Evolutionary conservation across 2,329 filamentous ascomycete species (phyloP), one percentile per base, ranked within the genome.

Genomic region (Coniochaeta pulveracea): DNA sequence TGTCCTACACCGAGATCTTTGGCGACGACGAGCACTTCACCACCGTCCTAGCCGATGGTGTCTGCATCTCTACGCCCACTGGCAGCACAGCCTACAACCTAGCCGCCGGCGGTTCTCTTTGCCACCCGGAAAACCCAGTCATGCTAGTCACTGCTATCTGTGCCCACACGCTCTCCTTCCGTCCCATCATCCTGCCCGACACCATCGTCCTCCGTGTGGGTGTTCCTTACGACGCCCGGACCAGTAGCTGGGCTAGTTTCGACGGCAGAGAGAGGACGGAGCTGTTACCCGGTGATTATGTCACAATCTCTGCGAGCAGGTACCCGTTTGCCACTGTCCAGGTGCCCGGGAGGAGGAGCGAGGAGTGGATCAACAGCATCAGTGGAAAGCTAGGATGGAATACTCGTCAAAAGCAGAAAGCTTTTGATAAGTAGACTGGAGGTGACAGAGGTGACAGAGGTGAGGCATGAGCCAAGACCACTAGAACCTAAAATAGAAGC

Each of bases 21-120:
- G 88, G 86, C 14, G 89, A 95, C 47, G 85, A 95, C 47, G 85
- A 93, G 55, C 86, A 94, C 56, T 91, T 95, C 55, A 95, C 91
- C 0, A 93, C 86, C 0, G 75, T 96, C 6, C 79, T 91, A 44
- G 91, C 89, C 16, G 91, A 96, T 52, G 89, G 89, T 10, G 75
- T 96, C 38, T 94, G 86, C 51, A 82, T 96, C 16, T 86, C 89
- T 2, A 96, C 89, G 5, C 91, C 89, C 0, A 96, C 91, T 0
- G 91, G 89, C 10, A 91, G 83, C 5, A 96, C 89, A 10, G 89
- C 89, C 12, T 96, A 96, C 60, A 95, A 94, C 50, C 77, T 96
- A 14, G 89, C 88, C 0, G 88, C 89, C 0, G 91, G 91, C n/a
- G 89, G 89, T 14, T 93, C 85, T 3, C 70, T 96, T 16, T 95